Evolutionary conservation across 495 filamentous ascomycete species (phyloP), one percentile per base, ranked within the genome.

Genomic region (Talaromyces ruber): DNA sequence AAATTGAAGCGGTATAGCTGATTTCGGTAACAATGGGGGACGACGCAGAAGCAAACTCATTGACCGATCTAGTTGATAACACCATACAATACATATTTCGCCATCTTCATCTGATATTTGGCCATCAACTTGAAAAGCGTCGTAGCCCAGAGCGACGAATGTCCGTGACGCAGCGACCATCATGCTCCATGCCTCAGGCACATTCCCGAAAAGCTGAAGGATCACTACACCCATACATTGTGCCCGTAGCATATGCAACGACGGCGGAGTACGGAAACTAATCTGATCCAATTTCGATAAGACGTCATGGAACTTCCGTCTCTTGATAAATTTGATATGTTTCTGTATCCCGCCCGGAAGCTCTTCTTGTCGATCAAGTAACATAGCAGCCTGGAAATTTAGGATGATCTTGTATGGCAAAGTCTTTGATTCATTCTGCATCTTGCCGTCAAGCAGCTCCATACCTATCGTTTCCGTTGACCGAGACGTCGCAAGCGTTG

Each of bases 101-200:
- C 29, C 8, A 5, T 51, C 39, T 37, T 60, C 39, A 16, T 60
- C 59, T n/a, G 45, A 45, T 14, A 14, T 37, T 30, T 34, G 16
- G n/a, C 14, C 2, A 34, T 32, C 16, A 34, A 18, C 14, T 2
- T 14, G 18, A 14, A 32, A 18, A 21, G n/a, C 32, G 25, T 34
- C 25, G 11, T 16, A 60, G 24, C 59, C 45, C 39, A 60, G 16
- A 7, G 59, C 39, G 4, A 51, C n/a, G 16, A 60, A 52, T 2
- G 59, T 60, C 12, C 59, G 59, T 21, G 59, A 30, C n/a, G 39
- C 59, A 9, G 59, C 24, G 1, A 28, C 59, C 45, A 60, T 18
- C 25, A 51, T 51, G 9, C 26, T 51, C 39, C 59, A 51, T 29
- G 59, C 39, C 39, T 51, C 39, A 7, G 26, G 37, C 9, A 52